Evolutionary conservation across 192 early-diverging fungal species (phyloP), one percentile per base, ranked within the genome.

Genomic region (Funneliformis mosseae): DNA sequence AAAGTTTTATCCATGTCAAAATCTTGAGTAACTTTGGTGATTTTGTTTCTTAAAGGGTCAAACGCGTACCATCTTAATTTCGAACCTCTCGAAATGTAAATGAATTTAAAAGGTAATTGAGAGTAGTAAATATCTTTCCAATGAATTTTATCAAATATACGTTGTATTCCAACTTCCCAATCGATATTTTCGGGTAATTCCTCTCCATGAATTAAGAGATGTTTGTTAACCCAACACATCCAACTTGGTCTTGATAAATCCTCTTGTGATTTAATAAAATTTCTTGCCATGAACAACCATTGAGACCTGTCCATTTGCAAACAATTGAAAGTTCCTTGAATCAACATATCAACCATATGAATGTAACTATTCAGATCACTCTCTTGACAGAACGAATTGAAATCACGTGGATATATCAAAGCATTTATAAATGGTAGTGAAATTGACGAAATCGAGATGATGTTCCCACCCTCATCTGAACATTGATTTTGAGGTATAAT

Each of bases 161-260:
- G 2, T n/a, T 38, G 8, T 2, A 70, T 70, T n/a, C 68, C 68
- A 21, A 70, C 23, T 43, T 70, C 3, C 68, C 68, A 70, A 4
- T 70, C 68, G 10, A 21, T 12, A 21, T 41, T 41, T 43, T 70
- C 68, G 0, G 68, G 21, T 43, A 70, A 41, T 45, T 70, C 38
- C 0, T 43, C 4, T 43, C 68, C 68, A 43, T 70, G 68, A 70
- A 70, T 43, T n/a, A 70, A 18, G 23, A 70, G 23, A 70, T 43
- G 68, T 23, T 70, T 21, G 9, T 70, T 70, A 41, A 70, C 42
- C 68, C 68, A 70, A 42, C 68, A 70, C 68, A 70, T 70, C 68
- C 68, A 70, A 70, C 43, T 39, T 21, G 68, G 68, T 41, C 68
- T 33, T 41, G 42, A 42, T 38, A 42, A 12, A 70, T 70, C 68